These are phyloP conservation scores for Coprinopsis marcescibilis DNA, from an alignment of 768 basidiomycete species.

Conservation along the genomic window DNA sequence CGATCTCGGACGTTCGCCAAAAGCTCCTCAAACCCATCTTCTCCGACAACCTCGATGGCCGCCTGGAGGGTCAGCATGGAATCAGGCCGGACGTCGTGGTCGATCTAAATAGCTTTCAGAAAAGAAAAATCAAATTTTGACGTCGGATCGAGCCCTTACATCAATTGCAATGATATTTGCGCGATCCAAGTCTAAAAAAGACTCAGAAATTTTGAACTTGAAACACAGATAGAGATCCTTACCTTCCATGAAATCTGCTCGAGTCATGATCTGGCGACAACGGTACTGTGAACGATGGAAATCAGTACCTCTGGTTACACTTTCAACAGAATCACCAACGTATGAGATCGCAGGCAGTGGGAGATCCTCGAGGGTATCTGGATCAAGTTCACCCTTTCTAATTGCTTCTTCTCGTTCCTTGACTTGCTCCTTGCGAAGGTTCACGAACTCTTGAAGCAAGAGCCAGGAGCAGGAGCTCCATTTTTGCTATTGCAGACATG, in stretches of 20 bases:
- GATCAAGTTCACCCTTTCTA: conserved; percentile 28
- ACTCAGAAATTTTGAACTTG: background rate
- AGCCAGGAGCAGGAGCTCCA: conserved; percentile 82
- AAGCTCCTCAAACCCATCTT: conserved; percentile 75
- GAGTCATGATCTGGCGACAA: conserved; percentile 78
- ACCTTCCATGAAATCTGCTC: conserved; percentile 80
- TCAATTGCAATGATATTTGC: conserved; percentile 76
- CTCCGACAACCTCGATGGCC: conserved; percentile 62
- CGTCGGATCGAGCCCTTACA: conserved; percentile 33
- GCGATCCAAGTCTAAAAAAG: conserved; percentile 52
- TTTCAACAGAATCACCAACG: conserved; percentile 27
- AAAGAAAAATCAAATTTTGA: conserved; percentile 1
- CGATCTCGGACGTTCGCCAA: conserved; percentile 68
- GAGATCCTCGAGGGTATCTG: conserved; percentile 33
- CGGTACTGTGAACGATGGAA: conserved; percentile 43
- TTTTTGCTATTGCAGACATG: conserved; percentile 51
- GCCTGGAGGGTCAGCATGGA: conserved; percentile 73
- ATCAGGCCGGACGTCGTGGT: conserved; percentile 76
- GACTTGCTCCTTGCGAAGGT: conserved; percentile 46
- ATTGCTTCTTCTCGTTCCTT: conserved; percentile 33
- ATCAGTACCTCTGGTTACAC: background rate
- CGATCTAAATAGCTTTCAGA: conserved; percentile 39
- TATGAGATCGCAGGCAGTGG: conserved; percentile 61
- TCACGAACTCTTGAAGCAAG: conserved; percentile 68
- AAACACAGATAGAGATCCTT: conserved; percentile 13